Evolutionary conservation across 345 rosid genomes (phyloP).

Genomic region (Citrus cavaleriei): DNA sequence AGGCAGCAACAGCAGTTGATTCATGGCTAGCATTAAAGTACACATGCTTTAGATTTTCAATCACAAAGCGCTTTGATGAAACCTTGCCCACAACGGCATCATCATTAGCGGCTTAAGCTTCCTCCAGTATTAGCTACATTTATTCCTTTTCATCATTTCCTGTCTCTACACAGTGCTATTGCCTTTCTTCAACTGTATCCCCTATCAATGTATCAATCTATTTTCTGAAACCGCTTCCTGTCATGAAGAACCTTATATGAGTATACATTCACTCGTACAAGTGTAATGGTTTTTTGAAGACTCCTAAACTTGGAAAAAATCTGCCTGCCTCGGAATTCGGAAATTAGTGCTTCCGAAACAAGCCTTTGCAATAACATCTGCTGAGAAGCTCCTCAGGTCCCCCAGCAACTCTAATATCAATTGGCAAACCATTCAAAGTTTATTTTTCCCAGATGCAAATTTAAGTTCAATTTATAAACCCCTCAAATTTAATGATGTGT

Average conservation of each 20-base stretch:
- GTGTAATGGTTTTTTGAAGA: slow-evolving; percentile 48
- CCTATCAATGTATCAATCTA: slow-evolving; percentile 31
- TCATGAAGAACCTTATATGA: background rate
- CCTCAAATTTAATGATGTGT: no score
- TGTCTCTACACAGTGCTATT: slow-evolving; percentile 12
- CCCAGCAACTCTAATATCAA: slow-evolving; percentile 30
- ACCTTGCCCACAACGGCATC: background rate
- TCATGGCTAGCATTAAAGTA: no score
- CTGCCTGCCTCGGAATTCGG: slow-evolving; percentile 38
- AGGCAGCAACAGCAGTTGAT: no score
- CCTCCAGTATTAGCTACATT: slow-evolving; percentile 33
- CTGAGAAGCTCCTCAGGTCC: slow-evolving; percentile 46
- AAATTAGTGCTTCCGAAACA: slow-evolving; percentile 57
- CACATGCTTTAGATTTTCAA: slow-evolving; percentile 12
- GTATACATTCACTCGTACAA: background rate
- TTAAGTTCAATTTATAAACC: no score
- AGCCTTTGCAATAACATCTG: slow-evolving; percentile 59
- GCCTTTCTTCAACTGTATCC: slow-evolving; percentile 34
- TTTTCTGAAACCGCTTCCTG: slow-evolving; percentile 22
- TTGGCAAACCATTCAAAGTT: background rate
- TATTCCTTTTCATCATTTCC: slow-evolving; percentile 27
- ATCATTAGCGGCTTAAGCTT: slow-evolving; percentile 26
- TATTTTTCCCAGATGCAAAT: no score
- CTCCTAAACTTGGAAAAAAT: slow-evolving; percentile 51
- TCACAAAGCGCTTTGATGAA: slow-evolving; percentile 11